phyloP scores from a whole-genome alignment of 2,329 filamentous ascomycete species.

The Colletotrichum eleusines region DNA sequence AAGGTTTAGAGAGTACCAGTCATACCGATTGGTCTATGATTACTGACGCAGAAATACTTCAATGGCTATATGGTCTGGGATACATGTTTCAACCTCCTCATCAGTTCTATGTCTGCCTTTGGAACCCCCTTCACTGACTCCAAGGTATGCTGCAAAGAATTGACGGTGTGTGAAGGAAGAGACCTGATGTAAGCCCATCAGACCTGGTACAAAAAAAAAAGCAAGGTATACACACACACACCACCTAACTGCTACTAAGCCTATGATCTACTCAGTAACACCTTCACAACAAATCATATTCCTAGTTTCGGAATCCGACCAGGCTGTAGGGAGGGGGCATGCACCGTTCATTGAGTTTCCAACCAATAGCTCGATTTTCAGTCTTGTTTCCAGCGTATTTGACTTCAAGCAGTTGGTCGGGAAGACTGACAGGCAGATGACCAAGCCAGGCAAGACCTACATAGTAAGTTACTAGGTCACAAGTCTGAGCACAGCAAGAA shows the following conservation, averaged over 20 bases:
- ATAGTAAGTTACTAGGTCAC: too few species aligned
- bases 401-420: not conserved
- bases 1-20: slow-evolving; percentile 13
- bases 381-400: not conserved
- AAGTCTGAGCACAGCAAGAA: not conserved
- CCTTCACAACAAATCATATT: not conserved
- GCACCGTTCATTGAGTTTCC: not conserved
- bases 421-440: not conserved
- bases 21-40: not conserved
- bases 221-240: too few species aligned
- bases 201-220: not conserved
- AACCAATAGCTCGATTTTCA: not conserved
- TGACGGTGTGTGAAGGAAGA: not conserved
- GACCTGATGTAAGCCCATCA: not conserved
- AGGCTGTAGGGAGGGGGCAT: not conserved
- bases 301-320: not conserved
- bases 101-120: not conserved
- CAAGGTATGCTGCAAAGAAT: not conserved
- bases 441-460: not conserved
- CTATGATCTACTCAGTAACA: not conserved
- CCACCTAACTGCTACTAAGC: not conserved
- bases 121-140: too few species aligned
- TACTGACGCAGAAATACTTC: not conserved
- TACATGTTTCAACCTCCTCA: not conserved
- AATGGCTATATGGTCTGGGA: not conserved